Evolutionary conservation across 176 grass and related monocot species (phyloP), one percentile per base, ranked within the genome.

Genomic region (Tuctoria greenei): DNA sequence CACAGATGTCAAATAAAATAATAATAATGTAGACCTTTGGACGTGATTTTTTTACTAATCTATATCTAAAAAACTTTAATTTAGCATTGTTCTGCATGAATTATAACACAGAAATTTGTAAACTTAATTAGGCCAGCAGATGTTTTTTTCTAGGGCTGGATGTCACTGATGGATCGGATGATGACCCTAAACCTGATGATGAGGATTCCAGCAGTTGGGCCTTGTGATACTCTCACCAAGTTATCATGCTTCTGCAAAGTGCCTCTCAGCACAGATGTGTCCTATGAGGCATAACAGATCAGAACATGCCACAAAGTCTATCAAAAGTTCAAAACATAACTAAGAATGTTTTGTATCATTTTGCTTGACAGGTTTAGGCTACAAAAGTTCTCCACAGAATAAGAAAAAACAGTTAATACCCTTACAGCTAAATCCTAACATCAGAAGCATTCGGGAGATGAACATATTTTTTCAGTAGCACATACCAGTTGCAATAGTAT

Each of bases 141-240:
- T 74, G 88, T 28, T 72, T 66, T 91, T 87, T 80, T 89, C 81
- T 97, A 47, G 88, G 88, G 17, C 71, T 81, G 57, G 88, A 86
- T 14, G 88, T 90, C 49, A 80, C 74, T 43, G 86, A 82, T 36
- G 78, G 41, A 41, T 68, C 50, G 70, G 77, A 47, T 83, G 88
- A 55, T 66, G 64, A 59, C 58, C 46, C 74, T 74, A 74, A 63
- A 71, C 84, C 59, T 34, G 83, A 24, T 85, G 90, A 83, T 72
- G 74, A 74, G 17, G 34, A 67, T 62, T 75, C 81, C 79, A 93
- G 81, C 64, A 93, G 70, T 46, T 77, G 65, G 59, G 67, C 68
- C 66, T 91, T 97, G 36, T 81, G 72, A 83, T 76, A 81, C 77
- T 93, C 77, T 97, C 51, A 93, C 78, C 80, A 97, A 80, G 85